These are phyloP conservation scores for Neonectria magnoliae DNA, from an alignment of 2,329 filamentous ascomycete species.

Conservation along the genomic window DNA sequence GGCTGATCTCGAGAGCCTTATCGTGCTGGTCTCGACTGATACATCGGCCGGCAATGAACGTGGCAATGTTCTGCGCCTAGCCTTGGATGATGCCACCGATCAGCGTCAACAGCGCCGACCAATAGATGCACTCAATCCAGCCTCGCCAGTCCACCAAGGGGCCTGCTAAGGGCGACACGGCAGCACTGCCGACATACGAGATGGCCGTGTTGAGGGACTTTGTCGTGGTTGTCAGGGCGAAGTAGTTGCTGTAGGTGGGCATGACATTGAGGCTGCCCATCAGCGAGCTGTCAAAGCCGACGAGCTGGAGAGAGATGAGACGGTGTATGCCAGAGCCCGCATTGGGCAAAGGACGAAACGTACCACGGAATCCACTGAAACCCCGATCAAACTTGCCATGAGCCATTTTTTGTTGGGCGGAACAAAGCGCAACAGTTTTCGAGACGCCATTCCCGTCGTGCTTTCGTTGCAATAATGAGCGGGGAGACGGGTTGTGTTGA, in stretches of 20 bases:
- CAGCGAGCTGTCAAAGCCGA: slow-evolving; percentile 16
- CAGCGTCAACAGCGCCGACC: slow-evolving; percentile 5
- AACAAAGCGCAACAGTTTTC: slow-evolving; percentile 11
- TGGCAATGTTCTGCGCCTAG: slow-evolving; percentile 11
- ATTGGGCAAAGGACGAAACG: not conserved
- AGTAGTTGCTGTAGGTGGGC: slow-evolving; percentile 19
- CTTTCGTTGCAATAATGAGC: not conserved
- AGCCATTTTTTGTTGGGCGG: slow-evolving; percentile 20
- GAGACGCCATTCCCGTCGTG: slow-evolving; percentile 3
- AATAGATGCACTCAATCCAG: slow-evolving; percentile 4
- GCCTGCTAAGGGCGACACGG: slow-evolving; percentile 14
- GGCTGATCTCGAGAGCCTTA: slow-evolving; percentile 27
- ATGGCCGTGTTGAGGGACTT: slow-evolving; percentile 21
- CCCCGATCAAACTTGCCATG: slow-evolving; percentile 10
- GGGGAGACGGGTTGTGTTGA: not conserved
- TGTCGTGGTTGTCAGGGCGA: slow-evolving; percentile 20
- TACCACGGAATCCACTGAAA: slow-evolving; percentile 21
- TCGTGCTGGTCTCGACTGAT: slow-evolving; percentile 12
- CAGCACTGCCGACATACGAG: slow-evolving; percentile 14
- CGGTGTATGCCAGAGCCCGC: not conserved
- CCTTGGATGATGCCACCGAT: slow-evolving; percentile 18
- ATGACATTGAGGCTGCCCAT: slow-evolving; percentile 23
- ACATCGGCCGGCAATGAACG: slow-evolving; percentile 18
- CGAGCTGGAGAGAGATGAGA: slow-evolving; percentile 13
- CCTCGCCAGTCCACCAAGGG: slow-evolving; percentile 34